Percentiles rank a stretch among this genome's conserved stretches.
These are phyloP conservation scores for Populus tomentosa DNA, from an alignment of 441 rosid species.

Conservation along the genomic window DNA sequence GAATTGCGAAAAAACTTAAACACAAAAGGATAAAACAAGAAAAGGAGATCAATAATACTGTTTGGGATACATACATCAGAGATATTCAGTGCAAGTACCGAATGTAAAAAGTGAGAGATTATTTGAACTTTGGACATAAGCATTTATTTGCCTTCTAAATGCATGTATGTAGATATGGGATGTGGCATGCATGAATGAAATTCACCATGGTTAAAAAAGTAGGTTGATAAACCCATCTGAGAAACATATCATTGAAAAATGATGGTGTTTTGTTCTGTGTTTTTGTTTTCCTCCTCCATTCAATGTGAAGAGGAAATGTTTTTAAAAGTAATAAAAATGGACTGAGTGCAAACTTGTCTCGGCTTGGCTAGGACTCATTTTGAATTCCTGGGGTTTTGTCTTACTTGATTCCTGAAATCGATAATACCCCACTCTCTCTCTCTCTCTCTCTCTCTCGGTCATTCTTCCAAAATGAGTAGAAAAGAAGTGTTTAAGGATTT, in stretches of 20 bases:
- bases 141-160: slow-evolving; percentile 33
- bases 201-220: slow-evolving; percentile 38
- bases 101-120: slow-evolving; percentile 27
- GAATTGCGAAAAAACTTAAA: slow-evolving; percentile 6
- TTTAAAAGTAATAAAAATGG: slow-evolving; percentile 8
- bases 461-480: slow-evolving; percentile 45
- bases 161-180: slow-evolving; percentile 25
- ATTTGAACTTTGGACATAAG: slow-evolving; percentile 20
- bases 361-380: slow-evolving; percentile 33
- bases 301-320: slow-evolving; percentile 14
- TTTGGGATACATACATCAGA: slow-evolving; percentile 15
- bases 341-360: slow-evolving; percentile 33
- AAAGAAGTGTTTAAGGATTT: slow-evolving; percentile 42
- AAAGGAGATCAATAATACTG: slow-evolving; percentile 39
- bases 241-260: slow-evolving; percentile 80
- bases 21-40: slow-evolving; percentile 27
- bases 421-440: slow-evolving; percentile 19
- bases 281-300: slow-evolving; percentile 5
- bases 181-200: slow-evolving; percentile 9
- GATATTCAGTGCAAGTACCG: slow-evolving; percentile 34
- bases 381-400: slow-evolving; percentile 45
- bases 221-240: slow-evolving; percentile 29
- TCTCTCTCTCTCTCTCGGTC: slow-evolving; percentile 35
- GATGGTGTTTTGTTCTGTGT: slow-evolving; percentile 67
- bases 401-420: slow-evolving; percentile 38